Percentiles rank a stretch among this genome's conserved stretches.
Conservation (phyloP, 2,329 filamentous ascomycete genomes). For the Pseudogymnoascus sp. region DNA sequence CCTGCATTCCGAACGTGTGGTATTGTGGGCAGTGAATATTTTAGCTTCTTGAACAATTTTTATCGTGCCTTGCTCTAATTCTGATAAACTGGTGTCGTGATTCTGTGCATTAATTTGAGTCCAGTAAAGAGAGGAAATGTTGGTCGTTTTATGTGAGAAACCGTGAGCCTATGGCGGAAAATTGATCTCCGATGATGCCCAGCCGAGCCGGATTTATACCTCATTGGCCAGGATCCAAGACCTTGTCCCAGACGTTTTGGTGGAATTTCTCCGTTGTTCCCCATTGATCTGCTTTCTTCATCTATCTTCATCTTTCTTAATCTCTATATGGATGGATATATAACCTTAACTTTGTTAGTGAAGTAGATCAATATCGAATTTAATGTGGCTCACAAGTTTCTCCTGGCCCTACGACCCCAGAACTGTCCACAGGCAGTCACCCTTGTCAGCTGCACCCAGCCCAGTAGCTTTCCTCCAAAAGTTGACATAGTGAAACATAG, state of each 20-base stretch:
- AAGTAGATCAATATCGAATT: background rate
- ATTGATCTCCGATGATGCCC: background rate
- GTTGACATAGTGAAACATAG: background rate
- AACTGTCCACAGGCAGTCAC: background rate
- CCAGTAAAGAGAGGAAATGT: background rate
- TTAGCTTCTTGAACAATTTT: constrained; percentile 3
- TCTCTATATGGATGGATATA: background rate
- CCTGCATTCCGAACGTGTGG: background rate
- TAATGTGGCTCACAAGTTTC: background rate
- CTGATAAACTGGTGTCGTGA: background rate
- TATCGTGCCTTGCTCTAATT: background rate
- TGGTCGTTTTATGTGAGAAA: background rate
- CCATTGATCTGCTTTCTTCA: background rate
- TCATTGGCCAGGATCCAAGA: background rate
- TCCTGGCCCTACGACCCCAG: background rate
- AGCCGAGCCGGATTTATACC: background rate
- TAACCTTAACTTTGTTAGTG: background rate
- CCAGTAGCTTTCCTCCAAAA: background rate
- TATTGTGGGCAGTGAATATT: background rate
- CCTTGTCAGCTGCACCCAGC: background rate
- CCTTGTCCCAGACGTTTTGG: background rate
- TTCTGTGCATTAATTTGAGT: background rate
- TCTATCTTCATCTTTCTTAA: background rate
- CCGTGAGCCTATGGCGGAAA: background rate
- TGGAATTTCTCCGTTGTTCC: background rate